Percentiles rank a stretch among this genome's conserved stretches.
Conservation (phyloP, 139 green algal genomes). For the Picochlorum sp. region DNA sequence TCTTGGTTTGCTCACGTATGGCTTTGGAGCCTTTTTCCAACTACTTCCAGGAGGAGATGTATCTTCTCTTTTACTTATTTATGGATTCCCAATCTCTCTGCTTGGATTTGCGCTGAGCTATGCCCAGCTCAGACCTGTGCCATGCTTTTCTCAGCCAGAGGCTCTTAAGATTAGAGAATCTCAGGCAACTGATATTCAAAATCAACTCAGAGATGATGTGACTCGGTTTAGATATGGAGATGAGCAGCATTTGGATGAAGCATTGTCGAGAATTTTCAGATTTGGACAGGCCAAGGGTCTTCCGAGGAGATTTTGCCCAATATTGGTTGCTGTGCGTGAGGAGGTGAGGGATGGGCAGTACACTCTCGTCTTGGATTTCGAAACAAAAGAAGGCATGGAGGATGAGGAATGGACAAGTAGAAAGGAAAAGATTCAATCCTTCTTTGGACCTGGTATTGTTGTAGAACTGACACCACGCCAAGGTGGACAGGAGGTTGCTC, state of each 20-base stretch:
- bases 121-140: slow-evolving; percentile 75
- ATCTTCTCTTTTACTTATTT: slow-evolving; percentile 88
- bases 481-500: slow-evolving; percentile 58
- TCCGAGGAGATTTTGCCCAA: slow-evolving; percentile 54
- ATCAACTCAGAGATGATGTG: slow-evolving; percentile 76
- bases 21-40: slow-evolving; percentile 90
- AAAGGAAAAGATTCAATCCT: slow-evolving; percentile 74
- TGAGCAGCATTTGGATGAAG: slow-evolving; percentile 97
- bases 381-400: slow-evolving; percentile 46
- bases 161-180: slow-evolving; percentile 63
- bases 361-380: slow-evolving; percentile 72
- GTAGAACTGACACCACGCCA: slow-evolving; percentile 31
- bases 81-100: slow-evolving; percentile 91
- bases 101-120: slow-evolving; percentile 92
- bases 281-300: slow-evolving; percentile 61
- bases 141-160: slow-evolving; percentile 55
- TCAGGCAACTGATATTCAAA: slow-evolving; percentile 94
- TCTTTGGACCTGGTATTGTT: slow-evolving; percentile 86
- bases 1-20: slow-evolving; percentile 65
- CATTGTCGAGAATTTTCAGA: slow-evolving; percentile 83
- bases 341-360: slow-evolving; percentile 48
- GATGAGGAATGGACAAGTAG: slow-evolving; percentile 55
- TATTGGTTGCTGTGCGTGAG: slow-evolving; percentile 75
- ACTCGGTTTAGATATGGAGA: slow-evolving; percentile 87
- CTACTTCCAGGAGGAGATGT: slow-evolving; percentile 81